Evolutionary conservation across 768 basidiomycete species (phyloP), one percentile per base, ranked within the genome.

Genomic region (Boletus edulis): DNA sequence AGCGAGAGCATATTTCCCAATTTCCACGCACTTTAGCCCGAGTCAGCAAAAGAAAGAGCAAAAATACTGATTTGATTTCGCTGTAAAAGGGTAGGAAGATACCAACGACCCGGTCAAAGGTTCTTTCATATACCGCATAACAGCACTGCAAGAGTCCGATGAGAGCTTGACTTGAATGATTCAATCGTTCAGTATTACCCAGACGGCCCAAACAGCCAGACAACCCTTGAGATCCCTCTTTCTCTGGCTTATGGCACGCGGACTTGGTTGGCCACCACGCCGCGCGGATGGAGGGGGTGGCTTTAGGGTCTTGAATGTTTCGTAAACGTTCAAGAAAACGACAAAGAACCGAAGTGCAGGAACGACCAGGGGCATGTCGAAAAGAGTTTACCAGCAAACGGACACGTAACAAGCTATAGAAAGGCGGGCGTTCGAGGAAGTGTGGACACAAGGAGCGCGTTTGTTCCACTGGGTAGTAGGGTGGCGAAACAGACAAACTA

Each of bases 171-270:
- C 41, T 54, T 35, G 27, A 37, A 47, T 37, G 49, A 56, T 32
- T 39, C 46, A 55, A 57, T 39, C 31, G 45, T 61, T 55, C 32
- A 32, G 49, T 70, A 76, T 72, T 73, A 90, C 91, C 88, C 89
- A 94, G 58, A 94, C 84, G 41, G 90, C 77, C 92, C 92, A 94
- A 14, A 93, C 81, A 37, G 89, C 83, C 46, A 94, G 74, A 66
- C 84, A 85, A 18, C 91, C 90, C 69, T 94, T 94, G 80, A 94
- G 87, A 64, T 86, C 83, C 56, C 91, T 81, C 69, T 94, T 94
- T 63, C 91, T 78, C 68, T 87, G 86, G 24, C 85, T 79, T 58
- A 86, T 67, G 12, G 89, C 88, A 35, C 86, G 81, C 18, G 79
- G 70, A 60, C 85, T 89, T 10, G 86, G 86, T 24, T 76, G 77